Evolutionary conservation across 352 stramenopile genomes (phyloP).

Genomic region (Pythium volutum): DNA sequence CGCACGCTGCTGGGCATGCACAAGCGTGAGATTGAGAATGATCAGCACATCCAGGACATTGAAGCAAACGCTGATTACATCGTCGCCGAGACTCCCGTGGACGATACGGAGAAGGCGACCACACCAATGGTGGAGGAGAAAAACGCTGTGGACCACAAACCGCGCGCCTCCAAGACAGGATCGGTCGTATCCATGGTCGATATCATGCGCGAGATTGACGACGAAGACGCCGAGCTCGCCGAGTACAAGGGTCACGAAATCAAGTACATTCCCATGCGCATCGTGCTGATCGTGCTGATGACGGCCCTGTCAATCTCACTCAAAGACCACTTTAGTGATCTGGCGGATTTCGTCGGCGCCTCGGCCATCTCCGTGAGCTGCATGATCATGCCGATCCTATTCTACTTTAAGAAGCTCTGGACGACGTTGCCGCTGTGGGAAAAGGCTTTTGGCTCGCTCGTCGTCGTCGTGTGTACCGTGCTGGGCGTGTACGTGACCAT

Average conservation of each 20-base stretch:
- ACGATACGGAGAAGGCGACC: background rate
- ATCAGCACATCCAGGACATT: slow-evolving; percentile 18
- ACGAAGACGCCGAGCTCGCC: slow-evolving; percentile 34
- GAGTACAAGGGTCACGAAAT: slow-evolving; percentile 50
- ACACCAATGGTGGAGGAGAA: background rate
- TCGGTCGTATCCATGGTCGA: slow-evolving; percentile 42
- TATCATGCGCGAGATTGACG: slow-evolving; percentile 30
- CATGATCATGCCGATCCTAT: slow-evolving; percentile 64
- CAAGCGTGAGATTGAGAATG: background rate
- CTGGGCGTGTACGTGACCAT: slow-evolving; percentile 13
- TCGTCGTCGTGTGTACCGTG: slow-evolving; percentile 6
- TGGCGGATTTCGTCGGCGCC: slow-evolving; percentile 63
- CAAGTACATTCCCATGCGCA: slow-evolving; percentile 51
- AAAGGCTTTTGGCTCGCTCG: slow-evolving; percentile 9
- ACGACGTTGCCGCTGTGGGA: slow-evolving; percentile 25
- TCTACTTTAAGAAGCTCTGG: slow-evolving; percentile 73
- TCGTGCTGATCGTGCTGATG: slow-evolving; percentile 51
- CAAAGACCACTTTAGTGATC: slow-evolving; percentile 59
- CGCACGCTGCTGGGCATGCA: slow-evolving; percentile 30
- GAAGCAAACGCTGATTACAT: slow-evolving; percentile 4
- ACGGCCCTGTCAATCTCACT: slow-evolving; percentile 31
- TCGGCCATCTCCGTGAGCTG: slow-evolving; percentile 56
- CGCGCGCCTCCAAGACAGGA: slow-evolving; percentile 24
- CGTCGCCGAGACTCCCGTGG: slow-evolving; percentile 1
- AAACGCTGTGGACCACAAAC: background rate